Evolutionary conservation across 176 grass and related monocot genomes (phyloP), one percentile per base, ranked within the genome.

Genomic region (Echinochloa phyllopogon): DNA sequence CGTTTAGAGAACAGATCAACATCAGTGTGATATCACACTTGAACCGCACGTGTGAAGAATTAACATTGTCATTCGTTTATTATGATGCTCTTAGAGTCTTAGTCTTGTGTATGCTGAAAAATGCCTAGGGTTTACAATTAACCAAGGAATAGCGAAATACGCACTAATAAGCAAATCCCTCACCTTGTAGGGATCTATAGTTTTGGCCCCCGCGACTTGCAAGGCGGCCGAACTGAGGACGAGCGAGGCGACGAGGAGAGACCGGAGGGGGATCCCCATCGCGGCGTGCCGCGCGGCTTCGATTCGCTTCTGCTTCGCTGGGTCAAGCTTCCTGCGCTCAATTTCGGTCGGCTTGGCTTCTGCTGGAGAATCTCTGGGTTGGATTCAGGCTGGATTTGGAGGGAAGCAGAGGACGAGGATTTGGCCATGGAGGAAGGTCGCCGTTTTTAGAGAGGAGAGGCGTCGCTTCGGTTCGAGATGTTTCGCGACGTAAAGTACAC

Each of bases 111-210:
- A 48, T 5, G 59, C 57, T 33, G 16, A 67, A 78, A 33, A 55
- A 53, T 53, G 12, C 64, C 47, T 69, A 56, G 14, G 14, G 13
- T 42, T 56, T 55, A 29, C n/a, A 43, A 3, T 27, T 21, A 29
- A 27, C 8, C 50, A 70, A 58, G 0, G 23, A 29, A 70, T 44
- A 27, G n/a, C 55, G 23, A 58, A 77, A 43, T 61, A 18, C 15
- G n/a, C 15, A 7, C n/a, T 10, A 33, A 13, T 63, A 44, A 42
- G 42, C 4, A 39, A 23, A 51, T 67, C 74, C 4, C 86, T 81
- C 65, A 94, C 95, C 90, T 95, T 98, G 53, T 95, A 93, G 12
- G 95, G 95, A 88, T 98, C 95, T 21, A 84, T 37, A 56, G 79
- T 83, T 85, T 88, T 93, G 45, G 92, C 69, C 38, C 90, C 69